Percentiles rank a stretch among this genome's conserved stretches.
Conservation (phyloP, 1,139 yeast genomes). For the Yamadazyma jaroonii region DNA sequence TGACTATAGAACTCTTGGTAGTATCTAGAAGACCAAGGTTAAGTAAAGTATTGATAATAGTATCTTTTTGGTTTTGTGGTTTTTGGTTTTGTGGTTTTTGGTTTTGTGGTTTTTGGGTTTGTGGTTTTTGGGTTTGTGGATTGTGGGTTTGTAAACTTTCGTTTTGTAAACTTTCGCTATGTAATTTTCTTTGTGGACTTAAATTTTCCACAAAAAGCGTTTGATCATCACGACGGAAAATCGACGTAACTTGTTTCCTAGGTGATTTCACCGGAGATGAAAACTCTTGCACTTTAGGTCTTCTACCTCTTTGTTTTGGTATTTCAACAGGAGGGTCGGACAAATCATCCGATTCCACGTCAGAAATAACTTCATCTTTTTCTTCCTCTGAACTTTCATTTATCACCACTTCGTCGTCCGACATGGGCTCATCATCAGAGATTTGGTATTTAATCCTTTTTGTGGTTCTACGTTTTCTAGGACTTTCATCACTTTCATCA, state of each 20-base stretch:
- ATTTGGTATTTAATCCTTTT: too few relatives aligned
- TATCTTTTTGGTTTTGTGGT: background rate
- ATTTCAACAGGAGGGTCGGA: background rate
- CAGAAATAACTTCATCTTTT: background rate
- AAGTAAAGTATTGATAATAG: conserved; percentile 1
- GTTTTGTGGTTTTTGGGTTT: background rate
- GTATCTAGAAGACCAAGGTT: conserved; percentile 9
- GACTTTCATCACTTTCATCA: background rate
- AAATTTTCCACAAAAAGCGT: conserved; percentile 6
- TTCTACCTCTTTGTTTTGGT: background rate
- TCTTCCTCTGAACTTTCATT: background rate
- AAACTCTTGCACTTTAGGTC: background rate
- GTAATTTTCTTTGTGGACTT: conserved; percentile 2
- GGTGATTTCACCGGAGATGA: background rate
- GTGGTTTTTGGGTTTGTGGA: background rate
- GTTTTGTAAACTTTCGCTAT: background rate
- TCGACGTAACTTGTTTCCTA: conserved; percentile 7
- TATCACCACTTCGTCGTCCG: too few relatives aligned
- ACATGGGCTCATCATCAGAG: too few relatives aligned
- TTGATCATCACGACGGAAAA: conserved; percentile 9
- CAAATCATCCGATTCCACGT: too few relatives aligned
- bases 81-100: background rate
- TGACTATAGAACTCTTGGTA: conserved; percentile 12
- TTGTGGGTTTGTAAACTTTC: background rate
- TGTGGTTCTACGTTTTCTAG: too few relatives aligned